These are phyloP conservation scores for Aspergillus sp. DNA, from an alignment of 2,329 filamentous ascomycete genomes.

Conservation along the genomic window DNA sequence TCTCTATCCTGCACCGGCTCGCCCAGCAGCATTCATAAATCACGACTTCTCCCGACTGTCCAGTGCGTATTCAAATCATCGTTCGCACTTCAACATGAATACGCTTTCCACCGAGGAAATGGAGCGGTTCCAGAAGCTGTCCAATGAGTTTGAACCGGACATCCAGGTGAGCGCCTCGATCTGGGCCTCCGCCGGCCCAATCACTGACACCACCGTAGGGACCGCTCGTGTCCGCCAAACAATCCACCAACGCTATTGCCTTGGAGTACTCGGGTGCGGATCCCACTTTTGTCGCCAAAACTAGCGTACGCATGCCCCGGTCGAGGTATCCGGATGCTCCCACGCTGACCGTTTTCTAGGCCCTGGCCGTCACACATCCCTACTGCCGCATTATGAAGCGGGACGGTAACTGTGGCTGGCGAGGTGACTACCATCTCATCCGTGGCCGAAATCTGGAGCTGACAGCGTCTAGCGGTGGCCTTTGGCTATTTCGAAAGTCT, in stretches of 20 bases:
- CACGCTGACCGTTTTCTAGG: slow-evolving; percentile 50
- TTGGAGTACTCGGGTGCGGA: slow-evolving; percentile 88
- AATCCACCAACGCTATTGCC: slow-evolving; percentile 73
- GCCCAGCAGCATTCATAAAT: slow-evolving; percentile 21
- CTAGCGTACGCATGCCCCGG: slow-evolving; percentile 56
- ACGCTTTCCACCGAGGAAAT: slow-evolving; percentile 52
- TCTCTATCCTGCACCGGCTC: slow-evolving; percentile 23
- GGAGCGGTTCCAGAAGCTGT: slow-evolving; percentile 61
- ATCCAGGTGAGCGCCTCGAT: slow-evolving; percentile 44
- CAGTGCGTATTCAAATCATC: slow-evolving; percentile 13
- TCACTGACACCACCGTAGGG: slow-evolving; percentile 59
- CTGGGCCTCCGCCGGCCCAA: not conserved
- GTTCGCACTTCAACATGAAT: slow-evolving; percentile 33
- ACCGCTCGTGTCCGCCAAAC: slow-evolving; percentile 75
- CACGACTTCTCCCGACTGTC: slow-evolving; percentile 23
- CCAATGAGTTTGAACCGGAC: slow-evolving; percentile 60
- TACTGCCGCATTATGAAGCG: slow-evolving; percentile 85
- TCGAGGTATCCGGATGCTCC: too few relatives aligned
- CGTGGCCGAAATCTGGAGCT: slow-evolving; percentile 11
- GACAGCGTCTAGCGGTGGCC: slow-evolving; percentile 66
- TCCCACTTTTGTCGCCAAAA: slow-evolving; percentile 81
- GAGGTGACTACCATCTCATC: slow-evolving; percentile 65
- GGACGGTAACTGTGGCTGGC: slow-evolving; percentile 96
- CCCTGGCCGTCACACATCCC: slow-evolving; percentile 78
- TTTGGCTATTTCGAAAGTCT: slow-evolving; percentile 92